Percentiles rank a stretch among this genome's conserved stretches.
phyloP scores from a whole-genome alignment of 257 asterid genomes.

The Henckelia pumila region DNA sequence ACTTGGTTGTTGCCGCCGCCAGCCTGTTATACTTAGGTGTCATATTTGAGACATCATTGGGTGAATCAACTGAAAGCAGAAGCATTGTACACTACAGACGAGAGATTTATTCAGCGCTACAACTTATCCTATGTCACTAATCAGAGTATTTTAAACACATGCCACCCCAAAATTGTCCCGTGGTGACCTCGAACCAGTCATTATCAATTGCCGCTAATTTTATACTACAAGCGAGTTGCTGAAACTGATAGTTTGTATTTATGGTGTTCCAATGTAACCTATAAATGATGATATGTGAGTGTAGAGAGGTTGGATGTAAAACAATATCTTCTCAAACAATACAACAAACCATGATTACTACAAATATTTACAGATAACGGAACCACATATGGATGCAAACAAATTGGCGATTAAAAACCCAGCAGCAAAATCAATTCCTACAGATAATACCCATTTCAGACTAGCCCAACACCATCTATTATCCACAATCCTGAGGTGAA shows the following conservation, averaged over 20 bases:
- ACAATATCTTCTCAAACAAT: not conserved
- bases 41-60: not conserved
- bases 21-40: not conserved
- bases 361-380: not conserved
- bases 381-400: not conserved
- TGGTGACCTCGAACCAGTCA: conserved; percentile 5
- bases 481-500: not conserved
- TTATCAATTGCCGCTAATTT: not conserved
- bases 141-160: not conserved
- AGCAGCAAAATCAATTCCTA: conserved; percentile 18
- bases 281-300: not conserved
- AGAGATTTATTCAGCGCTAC: conserved; percentile 14
- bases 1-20: not conserved
- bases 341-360: not conserved
- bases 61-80: conserved; percentile 4
- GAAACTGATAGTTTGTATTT: conserved; percentile 3
- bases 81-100: not conserved
- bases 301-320: conserved; percentile 9
- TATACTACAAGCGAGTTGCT: conserved; percentile 7
- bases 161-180: not conserved
- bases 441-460: not conserved
- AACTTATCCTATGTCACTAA: not conserved
- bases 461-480: conserved; percentile 11
- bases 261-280: conserved; percentile 3
- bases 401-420: not conserved